Percentiles rank a stretch among this genome's conserved stretches.
These are phyloP conservation scores for Quercus bicolor DNA, from an alignment of 306 rosid genomes.

Conservation along the genomic window DNA sequence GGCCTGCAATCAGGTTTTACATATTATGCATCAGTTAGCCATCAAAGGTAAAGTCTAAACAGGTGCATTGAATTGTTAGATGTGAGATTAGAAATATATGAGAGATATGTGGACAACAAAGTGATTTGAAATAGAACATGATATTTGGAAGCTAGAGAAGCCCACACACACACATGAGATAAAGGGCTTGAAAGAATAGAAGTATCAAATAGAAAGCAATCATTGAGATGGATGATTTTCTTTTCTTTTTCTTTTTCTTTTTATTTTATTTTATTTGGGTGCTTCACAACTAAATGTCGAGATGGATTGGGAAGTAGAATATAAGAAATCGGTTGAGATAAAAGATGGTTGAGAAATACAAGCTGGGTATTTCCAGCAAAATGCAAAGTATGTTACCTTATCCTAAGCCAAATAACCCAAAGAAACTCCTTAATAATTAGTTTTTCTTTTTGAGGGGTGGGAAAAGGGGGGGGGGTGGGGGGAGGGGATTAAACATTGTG, in stretches of 20 bases:
- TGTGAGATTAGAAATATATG: neutral
- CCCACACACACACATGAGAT: neutral
- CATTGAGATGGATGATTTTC: too few species aligned
- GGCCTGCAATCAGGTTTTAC: constrained; percentile 52
- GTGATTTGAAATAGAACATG: constrained; percentile 9
- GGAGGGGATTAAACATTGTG: too few species aligned
- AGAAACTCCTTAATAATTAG: neutral
- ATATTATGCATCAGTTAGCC: constrained; percentile 4
- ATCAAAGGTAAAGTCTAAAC: neutral
- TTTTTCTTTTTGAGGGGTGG: neutral
- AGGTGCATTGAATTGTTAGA: neutral
- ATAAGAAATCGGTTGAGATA: too few species aligned
- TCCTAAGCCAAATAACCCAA: neutral
- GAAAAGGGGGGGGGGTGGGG: too few species aligned
- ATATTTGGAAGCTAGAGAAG: neutral
- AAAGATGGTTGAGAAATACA: too few species aligned
- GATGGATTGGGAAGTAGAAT: too few species aligned
- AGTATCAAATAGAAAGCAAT: neutral
- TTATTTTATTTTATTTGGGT: too few species aligned
- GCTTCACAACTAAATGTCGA: too few species aligned
- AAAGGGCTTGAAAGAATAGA: too few species aligned
- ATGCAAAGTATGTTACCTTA: too few species aligned
- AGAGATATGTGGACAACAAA: constrained; percentile 4
- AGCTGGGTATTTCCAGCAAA: too few species aligned
- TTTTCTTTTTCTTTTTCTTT: too few species aligned